Base-by-base conservation (phyloP, 768 basidiomycete genomes). In the Termitomyces sp. region DNA sequence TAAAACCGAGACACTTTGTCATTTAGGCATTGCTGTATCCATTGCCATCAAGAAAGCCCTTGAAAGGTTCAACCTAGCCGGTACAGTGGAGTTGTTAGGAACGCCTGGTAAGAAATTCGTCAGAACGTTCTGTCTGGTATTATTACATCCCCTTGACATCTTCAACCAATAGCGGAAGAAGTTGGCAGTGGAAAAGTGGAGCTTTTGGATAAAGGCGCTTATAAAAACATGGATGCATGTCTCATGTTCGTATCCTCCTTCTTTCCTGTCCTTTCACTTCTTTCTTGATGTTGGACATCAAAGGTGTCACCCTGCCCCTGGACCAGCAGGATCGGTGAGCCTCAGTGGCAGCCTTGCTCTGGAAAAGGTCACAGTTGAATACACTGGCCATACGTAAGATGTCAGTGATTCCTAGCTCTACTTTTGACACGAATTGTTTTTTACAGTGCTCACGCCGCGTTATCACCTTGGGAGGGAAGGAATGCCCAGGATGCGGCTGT, bases 271-370 rank as follows among this genome's bases (percentile, higher is more conserved):
- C 25, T 37, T 27, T 14, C 1, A 11, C 17, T 38, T 11, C 38
- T 12, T 51, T 10, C 27, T 5, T 10, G n/a, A 17, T 11, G 9
- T 37, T 19, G 23, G 14, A 29, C 16, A 35, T 27, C 4, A 9
- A 48, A 90, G 90, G 87, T 92, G 87, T 62, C 90, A 91, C 62
- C 89, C 91, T n/a, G 88, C 87, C 29, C 86, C 90, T n/a, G 90
- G 91, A 0, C 89, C 89, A 1, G 77, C 82, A 5, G 78, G 80
- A 10, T 87, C 85, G 5, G 80, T 86, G 37, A 88, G 84, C 59
- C 73, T 92, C 38, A 82, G 79, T 46, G 75, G 83, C 60, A 83
- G 76, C 59, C 78, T 92, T 4, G 89, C 91, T 3, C 57, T 90
- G 12, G 78, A 85, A 53, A 72, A 79, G 8, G 63, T 90, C 10